These are phyloP conservation scores for Thraustochytrium sp. DNA, from an alignment of 352 stramenopile species.

Conservation along the genomic window DNA sequence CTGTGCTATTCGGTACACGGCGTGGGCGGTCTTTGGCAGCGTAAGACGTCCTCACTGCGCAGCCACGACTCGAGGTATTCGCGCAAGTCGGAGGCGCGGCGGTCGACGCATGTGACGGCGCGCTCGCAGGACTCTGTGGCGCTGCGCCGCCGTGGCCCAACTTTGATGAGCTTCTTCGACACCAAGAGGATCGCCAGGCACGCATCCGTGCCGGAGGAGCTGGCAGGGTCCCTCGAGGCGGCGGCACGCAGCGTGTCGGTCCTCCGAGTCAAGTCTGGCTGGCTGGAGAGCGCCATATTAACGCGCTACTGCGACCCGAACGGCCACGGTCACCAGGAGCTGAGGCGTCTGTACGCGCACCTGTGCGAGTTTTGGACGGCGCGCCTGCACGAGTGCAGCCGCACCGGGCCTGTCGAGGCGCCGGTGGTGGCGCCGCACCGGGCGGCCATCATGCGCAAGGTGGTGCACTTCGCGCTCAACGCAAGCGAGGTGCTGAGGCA, in stretches of 20 bases:
- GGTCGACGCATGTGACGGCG: neutral
- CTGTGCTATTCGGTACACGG: neutral
- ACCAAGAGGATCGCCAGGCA: neutral
- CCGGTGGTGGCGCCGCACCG: no score
- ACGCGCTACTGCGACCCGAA: neutral
- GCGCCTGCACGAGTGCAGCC: neutral
- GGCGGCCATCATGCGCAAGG: neutral
- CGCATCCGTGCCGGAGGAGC: neutral
- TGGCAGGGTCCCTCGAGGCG: neutral
- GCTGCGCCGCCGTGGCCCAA: neutral
- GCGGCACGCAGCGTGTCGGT: neutral
- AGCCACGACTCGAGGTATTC: neutral
- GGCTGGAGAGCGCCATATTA: neutral
- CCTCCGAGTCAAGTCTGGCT: neutral
- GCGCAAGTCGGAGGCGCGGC: neutral
- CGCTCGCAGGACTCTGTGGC: neutral
- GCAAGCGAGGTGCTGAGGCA: neutral
- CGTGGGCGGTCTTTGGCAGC: neutral
- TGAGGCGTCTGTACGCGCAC: neutral
- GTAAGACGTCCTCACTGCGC: neutral
- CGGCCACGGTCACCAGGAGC: neutral
- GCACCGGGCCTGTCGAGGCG: no score
- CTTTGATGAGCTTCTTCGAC: neutral
- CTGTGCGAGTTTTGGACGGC: neutral
- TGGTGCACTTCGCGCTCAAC: neutral